Evolutionary conservation across 2,329 filamentous ascomycete genomes (phyloP), one percentile per base, ranked within the genome.

Genomic region (Sclerotinia glacialis): DNA sequence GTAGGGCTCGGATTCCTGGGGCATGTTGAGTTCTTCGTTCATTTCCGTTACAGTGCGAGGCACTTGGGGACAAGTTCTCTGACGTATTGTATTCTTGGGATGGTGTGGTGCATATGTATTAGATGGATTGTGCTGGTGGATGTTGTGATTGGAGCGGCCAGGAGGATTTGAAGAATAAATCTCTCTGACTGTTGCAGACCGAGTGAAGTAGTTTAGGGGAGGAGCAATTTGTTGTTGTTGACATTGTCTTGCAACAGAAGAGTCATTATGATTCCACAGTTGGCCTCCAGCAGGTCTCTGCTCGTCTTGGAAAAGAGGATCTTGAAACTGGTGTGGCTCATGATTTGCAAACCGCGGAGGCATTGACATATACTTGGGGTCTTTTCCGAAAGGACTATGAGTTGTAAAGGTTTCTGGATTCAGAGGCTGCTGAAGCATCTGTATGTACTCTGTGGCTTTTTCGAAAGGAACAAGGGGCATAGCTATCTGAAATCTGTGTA

Each of bases 101-200:
- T 23, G 6, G 5, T 14, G 11, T 0, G 42, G 12, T 18, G 1
- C 21, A 16, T 5, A 6, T 26, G 6, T 8, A 31, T 23, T 21
- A 0, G 1, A 8, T 18, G 11, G 2, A 6, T 5, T 16, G 2
- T n/a, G 18, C 4, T 9, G 26, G 2, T 11, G 5, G 4, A 5
- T 59, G 3, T 16, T 3, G 14, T 34, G 6, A 5, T 2, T 6
- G 6, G 16, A 8, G 2, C 1, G 5, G 4, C 11, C 4, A 0
- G 7, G 8, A 2, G 42, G 42, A 9, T 21, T 18, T 1, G 7
- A 2, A 6, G 42, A 34, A 11, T 59, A 16, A 3, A 12, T 7
- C 0, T 18, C 26, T 1, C 11, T 9, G 6, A 18, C 21, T 2
- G 18, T 23, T 1, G 2, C n/a, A 1, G 7, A 34, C 5, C 8